Evolutionary conservation across 768 basidiomycete species (phyloP), one percentile per base, ranked within the genome.

Genomic region (Gymnopilus dilepis): DNA sequence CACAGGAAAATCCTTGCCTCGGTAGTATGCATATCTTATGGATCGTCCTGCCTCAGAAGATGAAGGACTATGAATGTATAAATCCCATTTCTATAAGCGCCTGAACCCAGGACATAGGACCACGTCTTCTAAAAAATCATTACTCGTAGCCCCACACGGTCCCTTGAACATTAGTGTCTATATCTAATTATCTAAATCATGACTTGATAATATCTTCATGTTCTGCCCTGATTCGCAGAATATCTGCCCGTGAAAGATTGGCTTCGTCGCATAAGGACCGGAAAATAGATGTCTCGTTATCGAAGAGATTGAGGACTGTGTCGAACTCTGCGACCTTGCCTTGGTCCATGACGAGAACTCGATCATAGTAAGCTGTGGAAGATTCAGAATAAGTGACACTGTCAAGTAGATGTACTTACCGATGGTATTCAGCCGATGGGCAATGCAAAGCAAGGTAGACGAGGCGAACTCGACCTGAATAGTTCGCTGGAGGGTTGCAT

Each of bases 321-420:
- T 91, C 91, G 69, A 84, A 91, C 71, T 92, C 91, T 3, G 85
- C 88, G 3, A 91, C 83, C 47, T 76, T 69, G 4, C 92, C 91
- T 24, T 79, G 74, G 63, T 89, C 86, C 87, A 94, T 89, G 52
- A 92, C 90, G 8, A 93, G 74, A 17, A 92, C 81, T n/a, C 85
- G 81, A 67, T 91, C 88, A 61, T 88, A 90, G 67, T 89, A 84
- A 0, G 82, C 85, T 85, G 55, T 8, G 13, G 53, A 9, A 17
- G 7, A 54, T 13, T 38, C 21, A 41, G 15, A 41, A 13, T 6
- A 54, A 19, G 15, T 21, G 13, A 45, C 33, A 22, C 52, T 30
- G 22, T 30, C n/a, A 17, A 28, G 6, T 6, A 2, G 21, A 12
- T 61, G 9, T 58, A 33, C 77, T 55, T 65, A 79, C 82, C 80